Percentiles rank a stretch among this genome's conserved stretches.
These are phyloP conservation scores for Melocanna baccifera DNA, from an alignment of 176 grass and related monocot genomes.

Conservation along the genomic window DNA sequence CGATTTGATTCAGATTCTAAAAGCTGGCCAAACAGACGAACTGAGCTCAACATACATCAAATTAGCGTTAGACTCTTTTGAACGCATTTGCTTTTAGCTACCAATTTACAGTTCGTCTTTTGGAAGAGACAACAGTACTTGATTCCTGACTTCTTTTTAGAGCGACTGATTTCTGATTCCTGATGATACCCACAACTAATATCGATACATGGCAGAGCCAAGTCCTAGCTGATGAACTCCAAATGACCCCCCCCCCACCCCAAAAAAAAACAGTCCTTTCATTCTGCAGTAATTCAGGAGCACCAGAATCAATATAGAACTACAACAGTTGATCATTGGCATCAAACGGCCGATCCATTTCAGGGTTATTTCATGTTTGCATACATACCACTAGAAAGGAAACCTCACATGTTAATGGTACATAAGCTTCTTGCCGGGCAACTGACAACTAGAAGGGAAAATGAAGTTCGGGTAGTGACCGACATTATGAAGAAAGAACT, in stretches of 20 bases:
- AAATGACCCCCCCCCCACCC: too few relatives aligned
- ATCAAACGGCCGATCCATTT: constrained; percentile 2
- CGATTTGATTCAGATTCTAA: background rate
- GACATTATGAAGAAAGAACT: constrained; percentile 28
- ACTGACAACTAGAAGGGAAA: constrained; percentile 24
- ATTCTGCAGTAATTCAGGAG: constrained; percentile 13
- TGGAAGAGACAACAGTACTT: background rate
- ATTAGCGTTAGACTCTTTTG: background rate
- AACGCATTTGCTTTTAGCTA: background rate
- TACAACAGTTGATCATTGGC: background rate
- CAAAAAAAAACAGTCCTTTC: background rate
- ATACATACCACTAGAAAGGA: constrained; percentile 1
- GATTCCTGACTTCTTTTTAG: background rate
- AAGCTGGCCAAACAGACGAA: background rate
- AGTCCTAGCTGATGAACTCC: background rate
- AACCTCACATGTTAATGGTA: constrained; percentile 36
- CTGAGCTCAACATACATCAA: background rate
- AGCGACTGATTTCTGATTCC: background rate
- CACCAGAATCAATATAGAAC: background rate
- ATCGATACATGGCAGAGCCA: background rate
- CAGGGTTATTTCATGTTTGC: constrained; percentile 24
- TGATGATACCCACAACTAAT: background rate
- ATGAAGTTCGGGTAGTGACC: constrained; percentile 19
- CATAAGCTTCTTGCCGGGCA: constrained; percentile 17
- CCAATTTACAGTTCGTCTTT: background rate